These are phyloP conservation scores for Talaromyces sp. DNA, from an alignment of 2,329 filamentous ascomycete genomes.

Conservation along the genomic window DNA sequence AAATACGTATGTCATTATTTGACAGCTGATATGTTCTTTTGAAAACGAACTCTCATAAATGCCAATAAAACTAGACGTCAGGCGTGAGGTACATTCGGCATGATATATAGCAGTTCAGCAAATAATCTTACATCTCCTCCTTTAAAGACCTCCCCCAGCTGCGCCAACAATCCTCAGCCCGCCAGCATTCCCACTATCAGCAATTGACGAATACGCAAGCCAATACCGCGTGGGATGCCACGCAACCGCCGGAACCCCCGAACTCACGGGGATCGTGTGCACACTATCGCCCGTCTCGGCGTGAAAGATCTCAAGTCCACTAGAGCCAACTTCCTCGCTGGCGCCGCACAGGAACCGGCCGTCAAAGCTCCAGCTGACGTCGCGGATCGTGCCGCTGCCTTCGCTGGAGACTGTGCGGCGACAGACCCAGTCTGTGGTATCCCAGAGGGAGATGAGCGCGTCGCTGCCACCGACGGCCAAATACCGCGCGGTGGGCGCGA, in stretches of 20 bases:
- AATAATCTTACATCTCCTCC: neutral
- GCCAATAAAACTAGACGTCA: too few relatives aligned
- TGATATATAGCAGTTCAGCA: neutral
- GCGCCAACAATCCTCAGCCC: conserved; percentile 46
- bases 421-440: conserved; percentile 48
- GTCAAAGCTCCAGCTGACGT: conserved; percentile 48
- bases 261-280: conserved; percentile 38
- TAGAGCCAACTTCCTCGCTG: conserved; percentile 42
- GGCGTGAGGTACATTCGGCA: too few relatives aligned
- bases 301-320: conserved; percentile 46
- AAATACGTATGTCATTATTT: too few relatives aligned
- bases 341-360: conserved; percentile 45
- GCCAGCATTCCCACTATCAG: conserved; percentile 36
- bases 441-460: conserved; percentile 47
- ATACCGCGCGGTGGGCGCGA: conserved; percentile 44
- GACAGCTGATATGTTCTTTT: too few relatives aligned
- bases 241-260: conserved; percentile 42
- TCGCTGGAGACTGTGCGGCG: conserved; percentile 42
- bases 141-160: conserved; percentile 33
- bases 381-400: conserved; percentile 41
- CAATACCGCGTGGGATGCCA: conserved; percentile 49
- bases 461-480: conserved; percentile 46
- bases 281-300: conserved; percentile 47
- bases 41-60: too few relatives aligned
- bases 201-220: conserved; percentile 44